Base-by-base conservation (phyloP, 2,329 filamentous ascomycete species). In the Colletotrichum somersetense region DNA sequence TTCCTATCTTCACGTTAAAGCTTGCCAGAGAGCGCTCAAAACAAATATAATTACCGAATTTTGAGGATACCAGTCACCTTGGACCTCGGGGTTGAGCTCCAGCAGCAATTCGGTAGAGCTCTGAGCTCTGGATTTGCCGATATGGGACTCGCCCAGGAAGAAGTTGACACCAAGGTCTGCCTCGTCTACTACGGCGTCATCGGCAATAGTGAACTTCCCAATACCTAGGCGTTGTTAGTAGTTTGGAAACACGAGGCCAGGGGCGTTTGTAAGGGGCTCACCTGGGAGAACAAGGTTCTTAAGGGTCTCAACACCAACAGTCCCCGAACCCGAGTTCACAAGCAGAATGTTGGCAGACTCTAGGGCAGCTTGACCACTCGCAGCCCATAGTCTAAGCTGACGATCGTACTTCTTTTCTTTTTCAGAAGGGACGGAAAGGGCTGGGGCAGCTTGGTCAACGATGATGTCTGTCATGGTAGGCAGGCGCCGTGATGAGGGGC, bases 231-330 rank as follows among this genome's bases (percentile, higher is more conserved):
- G 26, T 18, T 52, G 55, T 81, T 67, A 81, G 78, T 66, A 62
- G 52, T 55, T 14, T 46, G 33, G 30, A n/a, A 48, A 20, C 30
- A 40, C 6, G 40, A 55, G 40, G 16, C 20, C 5, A 33, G 23
- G n/a, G 23, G 11, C 11, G 18, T 63, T 38, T 33, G 5, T 4
- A 10, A 16, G 48, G 35, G 52, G 76, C 81, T 66, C 81, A 91
- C 91, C 94, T 69, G 96, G 96, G 11, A 99, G 85, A 3, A 99
- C 93, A n/a, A 99, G 89, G 79, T 99, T 99, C 87, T 99, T 99
- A 73, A 99, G 88, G 0, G 95, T 91, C 82, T 99, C 96, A 16
- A 97, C 88, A 18, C 95, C 96, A 44, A 95, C 93, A 2, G 95
- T 93, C 12, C 96, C 96, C n/a, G 92, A 84, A 2, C 94, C 93